Conservation (phyloP, 768 basidiomycete species). For the Candolleomyces efflorescens region DNA sequence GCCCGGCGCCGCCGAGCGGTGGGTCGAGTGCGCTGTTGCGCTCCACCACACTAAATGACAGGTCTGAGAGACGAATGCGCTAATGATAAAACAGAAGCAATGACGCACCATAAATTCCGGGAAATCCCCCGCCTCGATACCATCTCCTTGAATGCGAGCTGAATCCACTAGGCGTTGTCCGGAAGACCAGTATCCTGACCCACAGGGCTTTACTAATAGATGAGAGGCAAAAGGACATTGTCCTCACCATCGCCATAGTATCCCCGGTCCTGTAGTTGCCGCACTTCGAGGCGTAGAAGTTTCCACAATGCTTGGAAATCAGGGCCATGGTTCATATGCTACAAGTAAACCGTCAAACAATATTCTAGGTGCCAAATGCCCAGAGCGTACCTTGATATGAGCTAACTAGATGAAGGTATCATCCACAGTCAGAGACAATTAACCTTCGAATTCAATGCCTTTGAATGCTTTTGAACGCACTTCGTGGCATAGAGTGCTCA, state of each 20-base stretch:
- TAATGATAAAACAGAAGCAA: neutral
- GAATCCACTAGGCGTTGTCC: conserved; percentile 71
- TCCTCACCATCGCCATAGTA: conserved; percentile 78
- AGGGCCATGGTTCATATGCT: conserved; percentile 82
- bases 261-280: conserved; percentile 63
- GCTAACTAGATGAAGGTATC: conserved; percentile 49
- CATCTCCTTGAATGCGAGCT: conserved; percentile 44
- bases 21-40: conserved; percentile 62
- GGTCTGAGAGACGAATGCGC: neutral
- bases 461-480: conserved; percentile 33
- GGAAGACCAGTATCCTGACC: conserved; percentile 75
- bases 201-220: neutral
- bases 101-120: conserved; percentile 74
- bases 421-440: conserved; percentile 3
- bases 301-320: conserved; percentile 75
- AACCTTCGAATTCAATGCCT: no score
- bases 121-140: conserved; percentile 50
- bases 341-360: neutral
- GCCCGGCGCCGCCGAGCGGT: conserved; percentile 39
- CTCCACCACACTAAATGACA: conserved; percentile 66
- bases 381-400: conserved; percentile 62
- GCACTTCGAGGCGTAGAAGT: conserved; percentile 60
- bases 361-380: neutral
- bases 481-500: conserved; percentile 83
- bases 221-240: neutral